These are phyloP conservation scores for Sporothrix phasma DNA, from an alignment of 2,329 filamentous ascomycete genomes.

Conservation along the genomic window DNA sequence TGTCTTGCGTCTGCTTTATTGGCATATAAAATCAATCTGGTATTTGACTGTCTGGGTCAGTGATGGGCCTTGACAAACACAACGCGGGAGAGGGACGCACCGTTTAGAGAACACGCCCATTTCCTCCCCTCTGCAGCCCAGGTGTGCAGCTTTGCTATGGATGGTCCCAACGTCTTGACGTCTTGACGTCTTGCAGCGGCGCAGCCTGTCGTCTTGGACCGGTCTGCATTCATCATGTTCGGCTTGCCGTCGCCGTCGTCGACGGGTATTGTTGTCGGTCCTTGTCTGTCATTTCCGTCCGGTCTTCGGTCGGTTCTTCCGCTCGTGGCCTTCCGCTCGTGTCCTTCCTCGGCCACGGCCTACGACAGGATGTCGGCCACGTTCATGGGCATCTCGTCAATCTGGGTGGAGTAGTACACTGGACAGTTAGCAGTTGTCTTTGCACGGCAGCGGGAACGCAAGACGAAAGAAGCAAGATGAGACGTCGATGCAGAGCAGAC, in stretches of 20 bases:
- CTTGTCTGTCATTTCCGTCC: too few species aligned
- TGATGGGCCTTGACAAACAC: neutral
- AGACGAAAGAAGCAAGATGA: too few species aligned
- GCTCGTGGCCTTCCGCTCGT: too few species aligned
- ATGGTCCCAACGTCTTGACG: neutral
- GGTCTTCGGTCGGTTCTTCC: neutral
- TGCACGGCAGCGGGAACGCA: too few species aligned
- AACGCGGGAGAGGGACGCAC: neutral
- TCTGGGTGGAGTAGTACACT: conserved; percentile 95
- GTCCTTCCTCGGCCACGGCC: neutral
- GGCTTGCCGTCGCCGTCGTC: too few species aligned
- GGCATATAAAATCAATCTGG: conserved; percentile 8
- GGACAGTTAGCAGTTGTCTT: neutral
- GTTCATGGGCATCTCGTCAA: conserved; percentile 99
- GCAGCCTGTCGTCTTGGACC: too few species aligned
- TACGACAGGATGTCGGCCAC: conserved; percentile 49
- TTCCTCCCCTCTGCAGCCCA: conserved; percentile 16
- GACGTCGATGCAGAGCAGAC: too few species aligned
- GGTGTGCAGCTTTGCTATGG: neutral
- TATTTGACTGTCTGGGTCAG: conserved; percentile 2
- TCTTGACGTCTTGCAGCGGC: neutral
- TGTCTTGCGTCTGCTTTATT: neutral
- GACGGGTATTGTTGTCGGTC: too few species aligned
- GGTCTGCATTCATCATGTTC: neutral
- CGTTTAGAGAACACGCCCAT: conserved; percentile 13